These are phyloP conservation scores for Bisporella sp. DNA, from an alignment of 2,329 filamentous ascomycete genomes.

Conservation along the genomic window DNA sequence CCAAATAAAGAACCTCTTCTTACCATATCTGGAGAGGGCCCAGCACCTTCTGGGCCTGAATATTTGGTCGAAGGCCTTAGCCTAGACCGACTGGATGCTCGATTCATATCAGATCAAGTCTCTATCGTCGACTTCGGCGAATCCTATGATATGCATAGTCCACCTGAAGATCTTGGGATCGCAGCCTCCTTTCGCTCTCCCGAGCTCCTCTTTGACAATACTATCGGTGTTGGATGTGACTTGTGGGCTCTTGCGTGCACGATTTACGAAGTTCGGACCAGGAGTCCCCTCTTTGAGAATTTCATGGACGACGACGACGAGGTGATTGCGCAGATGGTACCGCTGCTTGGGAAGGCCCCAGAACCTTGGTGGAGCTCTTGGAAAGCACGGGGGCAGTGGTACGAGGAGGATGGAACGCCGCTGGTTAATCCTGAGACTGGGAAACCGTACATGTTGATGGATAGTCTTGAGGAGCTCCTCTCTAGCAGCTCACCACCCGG, in stretches of 20 bases:
- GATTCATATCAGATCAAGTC: conserved; percentile 6
- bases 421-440: not conserved
- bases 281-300: conserved; percentile 5
- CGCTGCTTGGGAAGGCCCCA: conserved; percentile 9
- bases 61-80: conserved; percentile 8
- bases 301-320: conserved; percentile 9
- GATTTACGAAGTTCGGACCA: conserved; percentile 8
- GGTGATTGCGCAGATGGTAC: conserved; percentile 8
- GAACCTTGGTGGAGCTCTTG: conserved; percentile 7
- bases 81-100: conserved; percentile 6
- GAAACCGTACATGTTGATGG: not conserved
- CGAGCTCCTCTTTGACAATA: conserved; percentile 6
- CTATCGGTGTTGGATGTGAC: conserved; percentile 3
- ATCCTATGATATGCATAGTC: conserved; percentile 5
- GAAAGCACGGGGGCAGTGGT: conserved; percentile 6
- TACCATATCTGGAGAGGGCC: conserved; percentile 5
- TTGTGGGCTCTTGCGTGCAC: conserved; percentile 9
- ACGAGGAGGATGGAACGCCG: conserved; percentile 5
- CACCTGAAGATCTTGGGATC: conserved; percentile 4
- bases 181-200: conserved; percentile 5
- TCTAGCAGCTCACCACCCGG: not conserved
- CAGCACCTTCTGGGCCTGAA: conserved; percentile 7
- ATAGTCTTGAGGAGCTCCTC: not conserved
- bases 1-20: conserved; percentile 7
- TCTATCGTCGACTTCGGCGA: conserved; percentile 9